Evolutionary conservation across 768 basidiomycete genomes (phyloP).

Genomic region (Suillus ampliporus): DNA sequence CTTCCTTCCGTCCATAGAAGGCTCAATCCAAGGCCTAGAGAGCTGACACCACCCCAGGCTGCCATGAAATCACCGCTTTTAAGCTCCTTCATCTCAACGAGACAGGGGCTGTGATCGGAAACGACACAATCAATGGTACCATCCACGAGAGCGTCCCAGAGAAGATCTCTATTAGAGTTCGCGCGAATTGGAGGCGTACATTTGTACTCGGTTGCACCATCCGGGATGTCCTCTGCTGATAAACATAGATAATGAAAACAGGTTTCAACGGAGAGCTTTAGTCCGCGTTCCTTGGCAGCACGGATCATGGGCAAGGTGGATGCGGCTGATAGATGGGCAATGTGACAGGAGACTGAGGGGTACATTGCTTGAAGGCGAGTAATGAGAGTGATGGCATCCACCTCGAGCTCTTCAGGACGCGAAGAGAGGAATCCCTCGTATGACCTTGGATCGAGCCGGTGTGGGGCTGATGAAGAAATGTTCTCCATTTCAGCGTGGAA

Average conservation of each 20-base stretch:
- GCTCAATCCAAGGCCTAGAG: constrained; percentile 88
- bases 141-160: constrained; percentile 84
- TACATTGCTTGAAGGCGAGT: constrained; percentile 62
- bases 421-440: constrained; percentile 91
- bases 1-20: constrained; percentile 86
- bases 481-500: constrained; percentile 92
- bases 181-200: constrained; percentile 95
- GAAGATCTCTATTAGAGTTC: constrained; percentile 65
- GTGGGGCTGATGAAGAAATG: constrained; percentile 17
- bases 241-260: constrained; percentile 97
- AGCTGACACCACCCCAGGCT: constrained; percentile 95
- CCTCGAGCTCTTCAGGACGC: constrained; percentile 81
- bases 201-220: constrained; percentile 86
- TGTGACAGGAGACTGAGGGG: constrained; percentile 84
- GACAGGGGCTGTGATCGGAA: constrained; percentile 95
- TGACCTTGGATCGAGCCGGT: constrained; percentile 47
- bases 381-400: constrained; percentile 81
- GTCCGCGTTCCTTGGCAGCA: constrained; percentile 64
- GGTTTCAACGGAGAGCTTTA: constrained; percentile 90
- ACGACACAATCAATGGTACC: constrained; percentile 92
- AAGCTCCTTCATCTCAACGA: constrained; percentile 76
- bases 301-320: constrained; percentile 79
- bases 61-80: constrained; percentile 82
- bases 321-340: constrained; percentile 93
- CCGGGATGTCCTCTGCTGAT: constrained; percentile 71